A percentile compares a stretch with the other conserved stretches of the same genome.
phyloP scores from a whole-genome alignment of 2,329 filamentous ascomycete genomes.

The Curvularia spicifera region DNA sequence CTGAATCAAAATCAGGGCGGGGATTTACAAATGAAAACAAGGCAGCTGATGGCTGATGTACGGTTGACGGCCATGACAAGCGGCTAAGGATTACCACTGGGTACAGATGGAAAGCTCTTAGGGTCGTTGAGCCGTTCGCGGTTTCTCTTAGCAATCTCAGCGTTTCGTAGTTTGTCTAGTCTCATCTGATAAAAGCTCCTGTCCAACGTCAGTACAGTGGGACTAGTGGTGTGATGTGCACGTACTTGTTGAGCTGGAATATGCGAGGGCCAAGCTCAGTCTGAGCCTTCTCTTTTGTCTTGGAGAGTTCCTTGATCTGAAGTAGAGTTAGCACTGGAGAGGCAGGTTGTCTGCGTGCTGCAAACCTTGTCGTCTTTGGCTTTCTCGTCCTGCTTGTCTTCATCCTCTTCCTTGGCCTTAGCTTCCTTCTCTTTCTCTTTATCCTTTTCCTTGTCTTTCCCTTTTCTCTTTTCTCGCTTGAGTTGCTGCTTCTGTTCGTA shows the following conservation, averaged over 20 bases:
- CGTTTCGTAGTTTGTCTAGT: slow-evolving; percentile 76
- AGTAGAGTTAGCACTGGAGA: slow-evolving; percentile 11
- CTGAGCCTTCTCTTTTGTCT: slow-evolving; percentile 53
- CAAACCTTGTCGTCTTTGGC: slow-evolving; percentile 65
- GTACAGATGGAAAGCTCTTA: slow-evolving; percentile 83
- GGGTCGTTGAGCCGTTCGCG: slow-evolving; percentile 80
- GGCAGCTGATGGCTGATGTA: not conserved
- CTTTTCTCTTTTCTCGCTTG: slow-evolving; percentile 59
- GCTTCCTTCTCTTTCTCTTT: slow-evolving; percentile 66
- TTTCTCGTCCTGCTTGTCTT: slow-evolving; percentile 69
- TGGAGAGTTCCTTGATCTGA: slow-evolving; percentile 57
- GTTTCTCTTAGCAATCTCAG: slow-evolving; percentile 80
- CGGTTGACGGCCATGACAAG: not conserved
- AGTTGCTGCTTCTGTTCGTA: slow-evolving; percentile 63
- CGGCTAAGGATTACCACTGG: slow-evolving; percentile 60
- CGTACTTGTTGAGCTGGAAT: slow-evolving; percentile 81
- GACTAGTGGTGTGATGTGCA: not conserved
- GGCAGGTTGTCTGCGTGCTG: not conserved
- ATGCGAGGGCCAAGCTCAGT: slow-evolving; percentile 75
- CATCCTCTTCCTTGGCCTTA: slow-evolving; percentile 67
- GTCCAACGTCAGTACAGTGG: slow-evolving; percentile 8
- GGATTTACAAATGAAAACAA: not conserved
- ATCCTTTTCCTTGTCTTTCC: slow-evolving; percentile 60
- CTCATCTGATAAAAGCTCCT: slow-evolving; percentile 89
- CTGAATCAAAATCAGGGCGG: slow-evolving; percentile 7